Evolutionary conservation across 1,139 yeast species (phyloP).

Genomic region (Debaryomycetaceae sp.): DNA sequence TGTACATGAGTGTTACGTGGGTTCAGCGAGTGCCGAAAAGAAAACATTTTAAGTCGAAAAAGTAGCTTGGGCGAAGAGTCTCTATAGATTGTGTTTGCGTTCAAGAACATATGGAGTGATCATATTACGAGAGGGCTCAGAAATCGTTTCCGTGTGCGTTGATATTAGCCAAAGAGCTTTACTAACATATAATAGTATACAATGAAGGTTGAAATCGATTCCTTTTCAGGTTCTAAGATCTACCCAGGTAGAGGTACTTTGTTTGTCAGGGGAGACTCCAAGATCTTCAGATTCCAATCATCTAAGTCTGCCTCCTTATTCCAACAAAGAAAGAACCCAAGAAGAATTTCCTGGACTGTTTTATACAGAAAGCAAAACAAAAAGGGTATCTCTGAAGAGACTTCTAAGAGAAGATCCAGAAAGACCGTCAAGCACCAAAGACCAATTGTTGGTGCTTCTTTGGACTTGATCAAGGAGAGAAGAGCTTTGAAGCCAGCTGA

Average conservation of each 20-base stretch:
- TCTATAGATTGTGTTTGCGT: too few species aligned
- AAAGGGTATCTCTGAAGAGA: constrained; percentile 99
- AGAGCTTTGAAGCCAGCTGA: constrained; percentile 94
- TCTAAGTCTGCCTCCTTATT: constrained; percentile 97
- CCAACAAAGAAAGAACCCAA: constrained; percentile 99
- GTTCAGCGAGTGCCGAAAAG: too few species aligned
- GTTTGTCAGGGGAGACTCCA: constrained; percentile 99
- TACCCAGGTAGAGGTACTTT: constrained; percentile 99
- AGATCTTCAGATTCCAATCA: constrained; percentile 98
- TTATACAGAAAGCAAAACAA: constrained; percentile 99
- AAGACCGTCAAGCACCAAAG: constrained; percentile 98
- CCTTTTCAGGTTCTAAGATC: constrained; percentile 98
- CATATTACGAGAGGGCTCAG: too few species aligned
- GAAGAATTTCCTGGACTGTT: constrained; percentile 99
- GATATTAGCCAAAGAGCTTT: constrained; percentile 1
- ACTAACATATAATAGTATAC: constrained; percentile 24
- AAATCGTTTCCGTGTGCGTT: too few species aligned
- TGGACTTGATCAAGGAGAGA: constrained; percentile 97
- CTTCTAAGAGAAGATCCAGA: constrained; percentile 95
- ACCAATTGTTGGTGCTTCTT: constrained; percentile 99
- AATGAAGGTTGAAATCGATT: constrained; percentile 99
- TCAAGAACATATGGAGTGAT: too few species aligned
- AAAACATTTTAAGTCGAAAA: too few species aligned
- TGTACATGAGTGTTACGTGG: too few species aligned
- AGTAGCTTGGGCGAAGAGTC: too few species aligned